phyloP scores from a whole-genome alignment of 495 filamentous ascomycete genomes.

The Aspergillus taichungensis region DNA sequence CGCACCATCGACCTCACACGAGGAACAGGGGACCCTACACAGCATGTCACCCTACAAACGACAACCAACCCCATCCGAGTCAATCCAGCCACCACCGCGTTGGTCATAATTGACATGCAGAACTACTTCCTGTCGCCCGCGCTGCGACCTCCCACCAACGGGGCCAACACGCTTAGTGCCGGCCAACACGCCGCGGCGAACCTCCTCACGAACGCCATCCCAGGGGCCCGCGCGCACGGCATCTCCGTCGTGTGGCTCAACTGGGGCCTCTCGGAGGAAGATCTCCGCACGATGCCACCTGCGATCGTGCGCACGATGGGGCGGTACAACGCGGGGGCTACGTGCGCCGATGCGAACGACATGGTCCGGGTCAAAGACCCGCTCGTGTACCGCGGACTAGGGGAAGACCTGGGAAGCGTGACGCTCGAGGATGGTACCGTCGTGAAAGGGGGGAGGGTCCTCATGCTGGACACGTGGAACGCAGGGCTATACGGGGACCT shows the following conservation, averaged over 20 bases:
- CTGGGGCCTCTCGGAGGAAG: slow-evolving; percentile 48
- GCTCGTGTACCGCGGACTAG: slow-evolving; percentile 24
- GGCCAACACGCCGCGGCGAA: slow-evolving; percentile 20
- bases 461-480: slow-evolving; percentile 49
- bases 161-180: background rate
- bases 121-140: slow-evolving; percentile 49
- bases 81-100: slow-evolving; percentile 33
- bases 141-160: slow-evolving; percentile 12
- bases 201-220: slow-evolving; percentile 28
- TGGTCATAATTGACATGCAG: slow-evolving; percentile 54
- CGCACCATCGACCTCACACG: slow-evolving; percentile 7
- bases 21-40: background rate
- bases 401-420: slow-evolving; percentile 31
- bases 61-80: slow-evolving; percentile 22
- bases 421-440: slow-evolving; percentile 25
- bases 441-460: slow-evolving; percentile 35
- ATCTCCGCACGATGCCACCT: slow-evolving; percentile 43
- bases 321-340: slow-evolving; percentile 5
- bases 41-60: slow-evolving; percentile 7
- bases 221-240: slow-evolving; percentile 34
- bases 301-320: slow-evolving; percentile 36
- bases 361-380: background rate
- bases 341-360: too few relatives aligned
- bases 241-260: slow-evolving; percentile 51
- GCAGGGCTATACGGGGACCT: slow-evolving; percentile 39